Evolutionary conservation across 2,329 filamentous ascomycete genomes (phyloP).

Genomic region (Pseudovirgaria hyperparasitica): DNA sequence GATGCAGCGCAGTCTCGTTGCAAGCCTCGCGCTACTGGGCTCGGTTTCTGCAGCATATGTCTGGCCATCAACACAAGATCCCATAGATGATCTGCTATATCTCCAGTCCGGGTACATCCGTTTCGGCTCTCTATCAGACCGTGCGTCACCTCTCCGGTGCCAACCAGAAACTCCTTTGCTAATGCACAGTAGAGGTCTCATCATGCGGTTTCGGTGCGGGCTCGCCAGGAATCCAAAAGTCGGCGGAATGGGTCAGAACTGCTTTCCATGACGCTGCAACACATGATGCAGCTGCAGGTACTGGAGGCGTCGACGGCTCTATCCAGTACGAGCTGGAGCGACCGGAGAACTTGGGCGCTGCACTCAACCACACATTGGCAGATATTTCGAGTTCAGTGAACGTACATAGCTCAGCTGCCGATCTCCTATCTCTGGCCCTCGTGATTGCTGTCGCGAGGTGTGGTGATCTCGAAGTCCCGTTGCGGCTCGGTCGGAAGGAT

Average conservation of each 20-base stretch:
- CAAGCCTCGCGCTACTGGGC: no score
- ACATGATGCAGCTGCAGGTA: slow-evolving; percentile 1
- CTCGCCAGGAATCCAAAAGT: no score
- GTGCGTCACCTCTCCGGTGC: background rate
- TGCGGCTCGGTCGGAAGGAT: slow-evolving; percentile 1
- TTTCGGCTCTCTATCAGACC: slow-evolving; percentile 1
- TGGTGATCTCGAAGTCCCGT: slow-evolving; percentile 1
- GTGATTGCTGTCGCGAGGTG: slow-evolving; percentile 1
- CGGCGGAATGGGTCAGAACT: slow-evolving; percentile 2
- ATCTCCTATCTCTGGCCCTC: slow-evolving; percentile 2
- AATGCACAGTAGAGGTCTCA: background rate
- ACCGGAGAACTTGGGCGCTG: slow-evolving; percentile 3
- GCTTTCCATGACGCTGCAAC: slow-evolving; percentile 4
- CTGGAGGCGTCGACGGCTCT: slow-evolving; percentile 3
- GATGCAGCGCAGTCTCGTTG: no score
- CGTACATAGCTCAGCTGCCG: slow-evolving; percentile 1
- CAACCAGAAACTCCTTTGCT: background rate
- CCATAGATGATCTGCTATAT: slow-evolving; percentile 2
- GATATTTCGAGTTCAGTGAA: slow-evolving; percentile 2
- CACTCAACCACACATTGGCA: slow-evolving; percentile 3
- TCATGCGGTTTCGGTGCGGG: background rate
- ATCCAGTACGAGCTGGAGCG: slow-evolving; percentile 4
- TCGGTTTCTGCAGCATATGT: slow-evolving; percentile 3
- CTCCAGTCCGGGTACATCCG: slow-evolving; percentile 2
- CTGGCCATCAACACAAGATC: slow-evolving; percentile 4